These are phyloP conservation scores for Trichothecium roseum DNA, from an alignment of 2,329 filamentous ascomycete species.

Conservation along the genomic window DNA sequence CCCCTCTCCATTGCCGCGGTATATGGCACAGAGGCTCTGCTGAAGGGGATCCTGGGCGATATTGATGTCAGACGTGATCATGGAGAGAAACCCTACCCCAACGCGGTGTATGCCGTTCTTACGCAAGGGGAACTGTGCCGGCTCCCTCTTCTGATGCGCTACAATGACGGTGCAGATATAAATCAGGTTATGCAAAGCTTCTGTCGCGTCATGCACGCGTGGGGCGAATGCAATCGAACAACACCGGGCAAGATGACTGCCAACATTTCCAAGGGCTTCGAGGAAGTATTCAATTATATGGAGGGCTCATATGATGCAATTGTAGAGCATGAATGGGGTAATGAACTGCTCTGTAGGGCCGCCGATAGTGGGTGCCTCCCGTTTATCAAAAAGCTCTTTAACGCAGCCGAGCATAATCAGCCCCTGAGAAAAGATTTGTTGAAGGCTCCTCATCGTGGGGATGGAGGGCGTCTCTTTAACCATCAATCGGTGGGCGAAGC, in stretches of 20 bases:
- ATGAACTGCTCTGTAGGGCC: slow-evolving; percentile 14
- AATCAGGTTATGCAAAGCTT: too few species aligned
- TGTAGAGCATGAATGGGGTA: slow-evolving; percentile 13
- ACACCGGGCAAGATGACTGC: too few species aligned
- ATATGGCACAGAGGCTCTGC: slow-evolving; percentile 16
- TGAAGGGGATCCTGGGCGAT: too few species aligned
- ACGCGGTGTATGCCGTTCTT: too few species aligned
- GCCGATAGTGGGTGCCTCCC: slow-evolving; percentile 13
- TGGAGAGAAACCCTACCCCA: too few species aligned
- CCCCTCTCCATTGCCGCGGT: slow-evolving; percentile 22
- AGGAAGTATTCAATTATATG: slow-evolving; percentile 1
- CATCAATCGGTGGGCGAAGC: slow-evolving; percentile 2
- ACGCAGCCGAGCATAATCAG: slow-evolving; percentile 1
- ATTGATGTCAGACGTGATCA: too few species aligned
- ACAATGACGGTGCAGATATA: too few species aligned
- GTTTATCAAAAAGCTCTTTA: slow-evolving; percentile 11
- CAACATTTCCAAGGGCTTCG: too few species aligned
- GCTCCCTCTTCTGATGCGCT: too few species aligned
- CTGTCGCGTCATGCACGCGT: too few species aligned
- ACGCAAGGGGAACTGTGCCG: too few species aligned
- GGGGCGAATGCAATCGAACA: too few species aligned
- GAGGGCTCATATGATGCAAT: slow-evolving; percentile 7
- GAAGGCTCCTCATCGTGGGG: neutral
- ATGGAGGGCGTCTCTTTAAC: neutral
- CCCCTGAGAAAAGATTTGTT: slow-evolving; percentile 4